phyloP scores from a whole-genome alignment of 441 rosid genomes.

The Erodium trifolium region DNA sequence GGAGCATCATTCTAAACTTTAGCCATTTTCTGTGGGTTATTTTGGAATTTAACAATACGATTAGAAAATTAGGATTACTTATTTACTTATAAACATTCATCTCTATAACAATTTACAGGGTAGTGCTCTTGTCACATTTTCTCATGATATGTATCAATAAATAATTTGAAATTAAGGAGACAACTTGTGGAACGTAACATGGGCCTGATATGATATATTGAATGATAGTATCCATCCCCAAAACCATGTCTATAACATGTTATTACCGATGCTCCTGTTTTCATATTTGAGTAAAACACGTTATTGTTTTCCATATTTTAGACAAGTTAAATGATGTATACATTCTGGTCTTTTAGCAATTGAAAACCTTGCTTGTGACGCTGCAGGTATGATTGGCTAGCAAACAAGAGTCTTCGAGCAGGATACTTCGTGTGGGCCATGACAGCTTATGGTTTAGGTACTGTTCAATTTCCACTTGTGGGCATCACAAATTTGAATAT shows the following conservation, averaged over 20 bases:
- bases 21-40: neutral
- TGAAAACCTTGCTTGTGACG: neutral
- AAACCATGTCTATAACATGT: neutral
- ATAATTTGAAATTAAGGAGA: too few relatives aligned
- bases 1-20: too few relatives aligned
- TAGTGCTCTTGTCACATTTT: neutral
- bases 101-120: neutral
- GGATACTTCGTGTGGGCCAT: conserved; percentile 52
- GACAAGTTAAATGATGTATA: neutral
- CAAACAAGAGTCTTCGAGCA: conserved; percentile 31
- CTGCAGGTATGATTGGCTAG: conserved; percentile 44
- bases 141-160: neutral
- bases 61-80: neutral
- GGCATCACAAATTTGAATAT: neutral
- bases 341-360: neutral
- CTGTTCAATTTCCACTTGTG: neutral
- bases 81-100: neutral
- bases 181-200: neutral
- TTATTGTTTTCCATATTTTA: neutral
- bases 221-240: neutral
- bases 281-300: neutral
- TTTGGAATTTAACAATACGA: neutral
- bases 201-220: neutral
- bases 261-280: neutral
- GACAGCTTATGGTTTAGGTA: conserved; percentile 51